Evolutionary conservation across 768 basidiomycete species (phyloP), one percentile per base, ranked within the genome.

Genomic region (Russula abietina): DNA sequence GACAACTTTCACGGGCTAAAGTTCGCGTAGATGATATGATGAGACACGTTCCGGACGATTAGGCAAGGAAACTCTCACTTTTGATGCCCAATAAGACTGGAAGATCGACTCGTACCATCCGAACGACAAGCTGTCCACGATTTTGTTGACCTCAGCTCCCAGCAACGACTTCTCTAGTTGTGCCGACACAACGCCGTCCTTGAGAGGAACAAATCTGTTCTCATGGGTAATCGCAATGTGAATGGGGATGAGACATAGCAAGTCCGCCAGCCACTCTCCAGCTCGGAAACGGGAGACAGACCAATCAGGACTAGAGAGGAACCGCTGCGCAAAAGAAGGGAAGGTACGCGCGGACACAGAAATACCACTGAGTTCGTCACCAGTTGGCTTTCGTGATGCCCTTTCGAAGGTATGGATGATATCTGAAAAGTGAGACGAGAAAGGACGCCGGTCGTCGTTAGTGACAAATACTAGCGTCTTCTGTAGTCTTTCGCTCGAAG

Each of bases 61-160:
- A 45, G 0, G 16, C 9, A 30, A 32, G 11, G 9, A 28, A 45
- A n/a, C n/a, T 3, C 51, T 8, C 46, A 79, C 84, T 77, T 82
- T 86, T 26, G 74, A 74, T 0, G 82, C 81, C 81, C 82, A 80
- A 61, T 87, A 86, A 0, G 84, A 85, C 64, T 80, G 81, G 64
- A 86, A 83, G 16, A 86, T 73, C 1, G 81, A 82, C 65, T 86
- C 85, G 28, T 86, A 85, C 85, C 85, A 86, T 1, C 83, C 84
- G 59, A 86, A 78, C 0, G 82, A 78, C 11, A 86, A 69, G 51
- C 65, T 75, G 60, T 86, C 80, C 16, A 84, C 81, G n/a, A 87
- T 83, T 17, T 75, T 76, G 30, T 77, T 78, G 22, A 87, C 80
- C 51, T 84, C 82, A 0, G 85, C 85, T 6, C 85, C 86, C 1